A percentile compares a stretch with the other conserved stretches of the same genome.
Conservation (phyloP, 495 filamentous ascomycete species). For the Aspergillus funiculosus region DNA sequence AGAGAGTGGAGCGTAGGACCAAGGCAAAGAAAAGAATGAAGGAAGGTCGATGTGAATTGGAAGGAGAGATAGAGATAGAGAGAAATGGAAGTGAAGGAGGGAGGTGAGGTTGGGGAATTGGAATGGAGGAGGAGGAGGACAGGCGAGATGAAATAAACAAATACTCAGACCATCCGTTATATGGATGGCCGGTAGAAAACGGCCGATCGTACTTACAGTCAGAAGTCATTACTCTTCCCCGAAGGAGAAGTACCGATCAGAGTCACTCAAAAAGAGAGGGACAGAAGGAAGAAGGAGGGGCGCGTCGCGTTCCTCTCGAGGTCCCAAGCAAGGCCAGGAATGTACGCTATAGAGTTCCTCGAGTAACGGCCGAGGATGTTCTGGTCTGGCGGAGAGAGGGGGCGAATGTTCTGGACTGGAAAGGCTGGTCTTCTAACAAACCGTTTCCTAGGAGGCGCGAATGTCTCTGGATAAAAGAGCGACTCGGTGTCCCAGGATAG, state of each 20-base stretch:
- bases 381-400: slow-evolving; percentile 1
- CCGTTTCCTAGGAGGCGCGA: slow-evolving; percentile 22
- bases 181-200: slow-evolving; percentile 25
- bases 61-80: slow-evolving; percentile 13
- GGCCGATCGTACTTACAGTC: slow-evolving; percentile 36
- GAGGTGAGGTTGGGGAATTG: slow-evolving; percentile 23
- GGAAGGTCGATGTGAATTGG: slow-evolving; percentile 16
- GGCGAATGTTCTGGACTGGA: slow-evolving; percentile 22
- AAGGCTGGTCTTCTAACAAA: slow-evolving; percentile 5
- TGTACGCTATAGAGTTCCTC: slow-evolving; percentile 38
- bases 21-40: slow-evolving; percentile 21
- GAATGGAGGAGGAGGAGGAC: slow-evolving; percentile 28
- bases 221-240: slow-evolving; percentile 36
- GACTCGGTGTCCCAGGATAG: background rate
- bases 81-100: slow-evolving; percentile 13
- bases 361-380: slow-evolving; percentile 25
- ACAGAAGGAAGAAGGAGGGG: slow-evolving; percentile 16
- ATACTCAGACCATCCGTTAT: slow-evolving; percentile 31
- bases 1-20: slow-evolving; percentile 22
- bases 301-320: slow-evolving; percentile 39
- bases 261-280: slow-evolving; percentile 20
- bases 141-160: slow-evolving; percentile 41
- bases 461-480: slow-evolving; percentile 23
- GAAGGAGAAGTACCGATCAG: slow-evolving; percentile 21
- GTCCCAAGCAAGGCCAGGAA: slow-evolving; percentile 42